These are phyloP conservation scores for Monascus purpureus DNA, from an alignment of 495 filamentous ascomycete genomes.

Conservation along the genomic window DNA sequence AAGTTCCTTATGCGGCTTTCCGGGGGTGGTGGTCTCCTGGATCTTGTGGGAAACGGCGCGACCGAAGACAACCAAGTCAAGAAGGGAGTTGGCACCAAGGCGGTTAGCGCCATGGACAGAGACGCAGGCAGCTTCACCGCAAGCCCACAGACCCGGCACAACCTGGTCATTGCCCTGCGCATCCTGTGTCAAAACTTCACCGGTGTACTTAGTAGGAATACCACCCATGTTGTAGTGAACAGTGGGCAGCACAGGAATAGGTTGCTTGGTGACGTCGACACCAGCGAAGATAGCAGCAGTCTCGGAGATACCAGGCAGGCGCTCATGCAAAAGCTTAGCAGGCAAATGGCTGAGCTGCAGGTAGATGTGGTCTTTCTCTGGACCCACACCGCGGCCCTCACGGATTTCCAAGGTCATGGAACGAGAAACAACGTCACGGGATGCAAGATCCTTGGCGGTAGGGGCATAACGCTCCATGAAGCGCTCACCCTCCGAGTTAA, in stretches of 20 bases:
- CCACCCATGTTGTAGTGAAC: slow-evolving; percentile 99
- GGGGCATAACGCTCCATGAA: slow-evolving; percentile 99
- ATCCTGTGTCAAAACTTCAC: slow-evolving; percentile 83
- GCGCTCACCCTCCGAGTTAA: slow-evolving; percentile 92
- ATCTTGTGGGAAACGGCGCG: slow-evolving; percentile 93
- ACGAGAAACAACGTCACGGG: slow-evolving; percentile 85
- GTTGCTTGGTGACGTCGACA: slow-evolving; percentile 91
- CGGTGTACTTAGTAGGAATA: slow-evolving; percentile 93
- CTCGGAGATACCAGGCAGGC: slow-evolving; percentile 96
- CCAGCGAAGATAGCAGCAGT: slow-evolving; percentile 93
- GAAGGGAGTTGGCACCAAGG: slow-evolving; percentile 92
- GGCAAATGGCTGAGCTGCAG: slow-evolving; percentile 92
- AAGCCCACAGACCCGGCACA: slow-evolving; percentile 89
- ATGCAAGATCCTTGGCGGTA: slow-evolving; percentile 91
- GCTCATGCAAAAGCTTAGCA: slow-evolving; percentile 79
- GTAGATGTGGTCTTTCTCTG: slow-evolving; percentile 95
- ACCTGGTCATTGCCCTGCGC: slow-evolving; percentile 75
- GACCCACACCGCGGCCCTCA: slow-evolving; percentile 87
- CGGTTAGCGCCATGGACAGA: slow-evolving; percentile 97
- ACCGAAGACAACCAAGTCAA: slow-evolving; percentile 93
- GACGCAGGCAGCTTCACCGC: slow-evolving; percentile 92
- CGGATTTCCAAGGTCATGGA: slow-evolving; percentile 97
- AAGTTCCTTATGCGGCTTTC: slow-evolving; percentile 59
- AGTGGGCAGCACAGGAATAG: slow-evolving; percentile 91
- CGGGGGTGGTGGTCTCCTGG: slow-evolving; percentile 75